phyloP scores from a whole-genome alignment of 192 early-diverging fungal species.

The Rhizophagus sp. region DNA sequence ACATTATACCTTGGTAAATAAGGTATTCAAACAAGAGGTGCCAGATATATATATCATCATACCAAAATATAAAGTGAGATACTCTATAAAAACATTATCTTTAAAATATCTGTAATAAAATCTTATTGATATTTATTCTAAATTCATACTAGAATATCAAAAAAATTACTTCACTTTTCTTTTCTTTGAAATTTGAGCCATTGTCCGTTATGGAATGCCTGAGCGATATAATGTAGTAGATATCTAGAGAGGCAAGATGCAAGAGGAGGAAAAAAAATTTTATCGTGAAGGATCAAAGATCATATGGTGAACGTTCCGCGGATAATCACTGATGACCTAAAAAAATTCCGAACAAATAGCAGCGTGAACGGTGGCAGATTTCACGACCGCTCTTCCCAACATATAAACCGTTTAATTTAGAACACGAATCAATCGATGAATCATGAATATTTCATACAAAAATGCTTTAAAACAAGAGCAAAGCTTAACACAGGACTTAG shows the following conservation, averaged over 20 bases:
- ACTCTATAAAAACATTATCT: neutral
- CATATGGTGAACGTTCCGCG: too few species aligned
- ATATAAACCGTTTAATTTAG: too few species aligned
- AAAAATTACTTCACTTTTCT: slow-evolving; percentile 58
- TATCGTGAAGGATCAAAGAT: too few species aligned
- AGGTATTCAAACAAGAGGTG: slow-evolving; percentile 60
- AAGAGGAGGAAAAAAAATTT: neutral
- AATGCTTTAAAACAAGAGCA: slow-evolving; percentile 60
- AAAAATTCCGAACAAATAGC: too few species aligned
- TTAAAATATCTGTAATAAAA: neutral
- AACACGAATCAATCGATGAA: too few species aligned
- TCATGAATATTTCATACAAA: slow-evolving; percentile 62
- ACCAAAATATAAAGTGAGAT: neutral
- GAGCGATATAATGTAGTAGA: neutral
- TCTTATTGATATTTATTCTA: neutral
- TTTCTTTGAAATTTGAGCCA: slow-evolving; percentile 70
- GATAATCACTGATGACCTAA: too few species aligned
- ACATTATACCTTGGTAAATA: slow-evolving; percentile 24
- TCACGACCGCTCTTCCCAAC: too few species aligned
- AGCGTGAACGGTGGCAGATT: too few species aligned
- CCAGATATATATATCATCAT: slow-evolving; percentile 55
- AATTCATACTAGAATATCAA: neutral
- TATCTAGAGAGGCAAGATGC: neutral
- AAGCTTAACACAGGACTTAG: slow-evolving; percentile 49
- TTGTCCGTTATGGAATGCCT: slow-evolving; percentile 21